phyloP scores from a whole-genome alignment of 108 stramenopile genomes.

The Pseudonitzschia delicatissima region DNA sequence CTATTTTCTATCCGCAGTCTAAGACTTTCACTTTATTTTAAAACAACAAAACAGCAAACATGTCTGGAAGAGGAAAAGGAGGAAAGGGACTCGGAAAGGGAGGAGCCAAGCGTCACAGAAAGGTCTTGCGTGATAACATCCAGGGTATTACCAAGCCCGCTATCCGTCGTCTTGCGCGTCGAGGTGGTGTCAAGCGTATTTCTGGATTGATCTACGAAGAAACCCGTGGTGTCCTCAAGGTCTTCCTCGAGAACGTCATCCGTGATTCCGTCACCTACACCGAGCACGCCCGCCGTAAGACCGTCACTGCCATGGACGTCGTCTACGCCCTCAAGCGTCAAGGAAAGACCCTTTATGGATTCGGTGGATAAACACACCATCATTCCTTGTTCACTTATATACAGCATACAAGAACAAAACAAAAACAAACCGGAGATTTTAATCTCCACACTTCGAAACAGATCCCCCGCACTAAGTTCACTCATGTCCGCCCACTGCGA shows the following conservation, averaged over 20 bases:
- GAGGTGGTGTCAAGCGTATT: conserved; percentile 99
- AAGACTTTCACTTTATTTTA: background rate
- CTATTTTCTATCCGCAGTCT: background rate
- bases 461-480: background rate
- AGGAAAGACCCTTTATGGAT: conserved; percentile 98
- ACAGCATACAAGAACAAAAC: background rate
- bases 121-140: conserved; percentile 98
- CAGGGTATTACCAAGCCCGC: conserved; percentile 99
- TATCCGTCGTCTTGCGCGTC: conserved; percentile 98
- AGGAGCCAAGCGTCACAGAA: conserved; percentile 97
- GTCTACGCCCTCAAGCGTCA: conserved; percentile 97
- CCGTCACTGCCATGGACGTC: conserved; percentile 93
- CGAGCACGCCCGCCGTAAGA: conserved; percentile 91
- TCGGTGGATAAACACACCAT: conserved; percentile 78
- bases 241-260: conserved; percentile 86
- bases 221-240: conserved; percentile 90
- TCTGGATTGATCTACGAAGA: conserved; percentile 99
- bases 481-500: too few relatives aligned
- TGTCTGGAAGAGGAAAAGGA: conserved; percentile 88
- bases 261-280: conserved; percentile 91
- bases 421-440: conserved; percentile 28
- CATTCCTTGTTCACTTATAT: background rate
- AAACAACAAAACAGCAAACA: conserved; percentile 38
- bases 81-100: conserved; percentile 91
- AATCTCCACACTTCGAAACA: conserved; percentile 21